Base-by-base conservation (phyloP, 768 basidiomycete genomes). In the Termitomyces sp. region DNA sequence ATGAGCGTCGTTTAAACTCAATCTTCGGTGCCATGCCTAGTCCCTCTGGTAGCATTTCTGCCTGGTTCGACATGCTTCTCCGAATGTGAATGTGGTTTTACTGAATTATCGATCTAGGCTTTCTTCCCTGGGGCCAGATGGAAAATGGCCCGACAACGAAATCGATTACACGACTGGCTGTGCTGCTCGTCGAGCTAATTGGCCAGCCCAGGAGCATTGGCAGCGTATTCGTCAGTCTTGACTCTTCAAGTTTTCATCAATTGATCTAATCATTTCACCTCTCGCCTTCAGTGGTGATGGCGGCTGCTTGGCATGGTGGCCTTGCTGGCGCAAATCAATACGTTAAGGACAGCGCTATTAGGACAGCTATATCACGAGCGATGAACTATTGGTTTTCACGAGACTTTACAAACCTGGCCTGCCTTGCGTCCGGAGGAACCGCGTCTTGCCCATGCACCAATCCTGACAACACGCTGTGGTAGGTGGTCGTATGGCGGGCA, bases 121-220 rank as follows among this genome's bases (percentile, higher is more conserved):
- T 27, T 65, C 72, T 34, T 75, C 78, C 30, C 75, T 84, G 16
- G 75, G 75, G 8, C 7, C 69, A n/a, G 68, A 74, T 65, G 80
- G 80, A 5, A 78, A 78, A 67, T 84, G 83, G 83, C 79, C 81
- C 0, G 79, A 72, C 42, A 68, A 64, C 42, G 73, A 81, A 61
- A 73, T 89, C 8, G 77, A 88, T 62, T 87, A 87, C 60, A 78
- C 82, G 0, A 73, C 82, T 17, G 86, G 86, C 11, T 88, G 86
- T 59, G 63, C 66, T 32, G 86, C 83, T 11, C 77, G 77, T 54
- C 75, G 81, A 10, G 86, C 85, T 3, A 88, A 85, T 61, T 88
- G 87, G 86, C 85, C 85, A 5, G 85, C 85, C 14, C 74, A 81
- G 66, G 65, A 59, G 1, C 85, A 88, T 61, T 86, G 83, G 81